Base-by-base conservation (phyloP, 139 green algal species). In the Coelastrella sp. region DNA sequence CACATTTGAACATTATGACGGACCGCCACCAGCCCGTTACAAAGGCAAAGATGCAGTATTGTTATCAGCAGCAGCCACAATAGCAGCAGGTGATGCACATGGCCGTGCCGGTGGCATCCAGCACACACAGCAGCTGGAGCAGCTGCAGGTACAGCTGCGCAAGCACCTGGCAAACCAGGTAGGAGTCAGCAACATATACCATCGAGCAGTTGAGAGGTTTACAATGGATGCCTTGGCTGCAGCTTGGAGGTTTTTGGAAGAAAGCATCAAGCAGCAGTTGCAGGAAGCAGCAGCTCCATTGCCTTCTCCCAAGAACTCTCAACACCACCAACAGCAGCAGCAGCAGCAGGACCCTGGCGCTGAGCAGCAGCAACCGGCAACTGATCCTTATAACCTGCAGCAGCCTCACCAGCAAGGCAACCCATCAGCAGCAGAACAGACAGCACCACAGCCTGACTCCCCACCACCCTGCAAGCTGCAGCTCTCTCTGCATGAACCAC, bases 141-240 rank as follows among this genome's bases (percentile, higher is more conserved):
- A 40, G 71, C 25, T 81, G 73, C 73, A 81, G 73, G 19, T 40
- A 19, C 50, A 81, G 32, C 5, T 67, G 30, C 19, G 17, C 0
- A 81, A 81, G 50, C 73, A 81, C 32, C 32, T 81, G 21, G 73
- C 73, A 1, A 68, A 35, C 1, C 73, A 81, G 34, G 50, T 81
- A 13, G 73, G 73, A 5, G 5, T 81, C 35, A 35, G 50, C 15
- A 19, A 34, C 5, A 19, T 67, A 5, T 81, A 81, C 11, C 38
- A 48, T 3, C 45, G 9, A 23, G 73, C 73, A 50, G 50, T 57
- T 13, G 32, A 81, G 73, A 48, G 50, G 4, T 81, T 81, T 9
- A 64, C 32, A 15, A 23, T 25, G 3, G 72, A 64, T 27, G 30
- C 43, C 11, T n/a, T 79, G 25, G 34, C 23, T 27, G 72, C 43